These are phyloP conservation scores for Hypsizygus ulmarius DNA, from an alignment of 1,284 basidiomycete genomes.

Conservation along the genomic window DNA sequence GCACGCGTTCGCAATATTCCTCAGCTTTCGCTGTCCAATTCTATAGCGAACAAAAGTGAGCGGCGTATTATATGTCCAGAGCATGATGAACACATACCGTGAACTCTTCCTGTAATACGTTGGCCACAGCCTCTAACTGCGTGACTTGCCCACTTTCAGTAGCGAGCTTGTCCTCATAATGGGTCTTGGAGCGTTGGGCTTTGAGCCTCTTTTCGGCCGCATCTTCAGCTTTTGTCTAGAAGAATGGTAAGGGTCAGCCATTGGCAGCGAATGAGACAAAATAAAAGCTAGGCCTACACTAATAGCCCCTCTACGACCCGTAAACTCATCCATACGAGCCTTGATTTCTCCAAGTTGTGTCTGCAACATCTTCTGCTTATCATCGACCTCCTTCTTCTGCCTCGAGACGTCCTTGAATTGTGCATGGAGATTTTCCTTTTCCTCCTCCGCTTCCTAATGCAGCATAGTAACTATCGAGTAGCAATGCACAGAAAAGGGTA, in stretches of 20 bases:
- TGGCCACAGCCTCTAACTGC: constrained; percentile 42
- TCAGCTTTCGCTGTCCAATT: constrained; percentile 66
- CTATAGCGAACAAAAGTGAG: constrained; percentile 29
- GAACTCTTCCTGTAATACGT: constrained; percentile 58
- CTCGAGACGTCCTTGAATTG: constrained; percentile 49
- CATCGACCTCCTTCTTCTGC: constrained; percentile 43
- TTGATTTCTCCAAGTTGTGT: constrained; percentile 45
- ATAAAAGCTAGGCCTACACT: constrained; percentile 33
- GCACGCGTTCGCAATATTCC: constrained; percentile 59
- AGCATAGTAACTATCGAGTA: neutral
- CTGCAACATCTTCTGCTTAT: constrained; percentile 39
- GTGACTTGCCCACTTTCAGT: constrained; percentile 42
- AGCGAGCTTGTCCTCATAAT: constrained; percentile 49
- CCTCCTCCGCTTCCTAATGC: constrained; percentile 51
- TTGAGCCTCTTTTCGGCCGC: constrained; percentile 45
- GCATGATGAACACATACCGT: constrained; percentile 35
- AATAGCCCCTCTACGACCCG: constrained; percentile 36
- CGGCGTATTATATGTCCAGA: neutral
- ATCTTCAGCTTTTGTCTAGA: constrained; percentile 41
- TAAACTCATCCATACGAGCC: constrained; percentile 46
- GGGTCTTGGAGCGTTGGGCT: constrained; percentile 43
- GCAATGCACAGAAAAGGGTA: neutral
- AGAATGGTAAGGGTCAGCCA: neutral
- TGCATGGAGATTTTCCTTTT: constrained; percentile 44
- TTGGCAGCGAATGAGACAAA: constrained; percentile 4